Conservation (phyloP, 306 rosid genomes). For the peach (Prunus persica) region DNA sequence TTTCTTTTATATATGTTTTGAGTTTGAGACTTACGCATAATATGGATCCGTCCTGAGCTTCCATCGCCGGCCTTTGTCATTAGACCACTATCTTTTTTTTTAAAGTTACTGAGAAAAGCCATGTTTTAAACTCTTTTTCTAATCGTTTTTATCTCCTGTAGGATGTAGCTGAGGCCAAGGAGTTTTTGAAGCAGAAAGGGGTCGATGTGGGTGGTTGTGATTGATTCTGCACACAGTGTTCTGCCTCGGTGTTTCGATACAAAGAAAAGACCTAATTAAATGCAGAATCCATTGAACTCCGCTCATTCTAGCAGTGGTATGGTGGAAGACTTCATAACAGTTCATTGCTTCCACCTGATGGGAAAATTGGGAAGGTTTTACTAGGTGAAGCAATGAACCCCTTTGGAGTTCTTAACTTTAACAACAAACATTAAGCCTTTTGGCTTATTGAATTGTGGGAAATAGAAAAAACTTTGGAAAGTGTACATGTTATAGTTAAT, state of each 20-base stretch:
- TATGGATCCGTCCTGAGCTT: too few species aligned
- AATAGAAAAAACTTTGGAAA: not conserved
- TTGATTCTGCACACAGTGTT: constrained; percentile 25
- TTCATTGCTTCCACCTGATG: not conserved
- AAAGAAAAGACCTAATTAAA: not conserved
- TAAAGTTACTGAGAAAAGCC: not conserved
- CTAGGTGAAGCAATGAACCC: not conserved
- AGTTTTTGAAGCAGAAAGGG: constrained; percentile 61
- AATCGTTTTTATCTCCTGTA: constrained; percentile 18
- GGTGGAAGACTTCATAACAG: not conserved
- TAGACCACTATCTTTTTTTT: not conserved
- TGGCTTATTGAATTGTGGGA: not conserved
- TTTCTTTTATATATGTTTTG: not conserved
- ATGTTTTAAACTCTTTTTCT: not conserved
- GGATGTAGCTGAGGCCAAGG: constrained; percentile 83
- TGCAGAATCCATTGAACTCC: not conserved
- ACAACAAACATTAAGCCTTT: not conserved
- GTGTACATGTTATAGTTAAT: not conserved
- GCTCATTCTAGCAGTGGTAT: not conserved
- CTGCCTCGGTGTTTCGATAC: not conserved
- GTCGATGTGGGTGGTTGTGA: constrained; percentile 50
- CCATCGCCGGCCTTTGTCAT: too few species aligned
- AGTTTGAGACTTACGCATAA: too few species aligned
- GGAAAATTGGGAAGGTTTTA: not conserved
- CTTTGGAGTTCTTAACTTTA: not conserved